These are phyloP conservation scores for Ceratocystis smalleyi DNA, from an alignment of 2,329 filamentous ascomycete genomes.

Conservation along the genomic window DNA sequence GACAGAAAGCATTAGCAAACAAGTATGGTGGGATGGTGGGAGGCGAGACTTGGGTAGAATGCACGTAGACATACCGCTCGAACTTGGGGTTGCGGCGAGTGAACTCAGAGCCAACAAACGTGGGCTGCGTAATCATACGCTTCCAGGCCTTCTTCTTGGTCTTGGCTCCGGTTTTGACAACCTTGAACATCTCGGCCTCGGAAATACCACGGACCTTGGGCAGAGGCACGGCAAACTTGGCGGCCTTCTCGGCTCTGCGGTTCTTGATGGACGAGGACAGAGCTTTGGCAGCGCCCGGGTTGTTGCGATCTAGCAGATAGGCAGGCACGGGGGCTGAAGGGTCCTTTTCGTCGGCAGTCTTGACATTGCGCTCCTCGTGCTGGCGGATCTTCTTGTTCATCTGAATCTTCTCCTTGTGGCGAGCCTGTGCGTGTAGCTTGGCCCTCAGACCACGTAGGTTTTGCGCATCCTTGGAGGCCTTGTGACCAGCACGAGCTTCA, in stretches of 20 bases:
- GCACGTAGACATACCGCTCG: conserved; percentile 28
- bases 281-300: conserved; percentile 47
- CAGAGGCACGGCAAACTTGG: conserved; percentile 79
- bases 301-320: conserved; percentile 77
- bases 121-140: conserved; percentile 44
- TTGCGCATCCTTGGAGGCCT: conserved; percentile 77
- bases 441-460: conserved; percentile 81
- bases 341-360: conserved; percentile 67
- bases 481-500: conserved; percentile 74
- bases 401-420: conserved; percentile 95
- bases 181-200: conserved; percentile 97
- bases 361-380: conserved; percentile 92
- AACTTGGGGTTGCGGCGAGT: conserved; percentile 74
- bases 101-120: conserved; percentile 79
- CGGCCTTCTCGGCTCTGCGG: conserved; percentile 84
- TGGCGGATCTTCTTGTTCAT: conserved; percentile 90
- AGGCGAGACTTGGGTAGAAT: background rate
- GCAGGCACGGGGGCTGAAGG: conserved; percentile 69
- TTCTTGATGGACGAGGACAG: conserved; percentile 83
- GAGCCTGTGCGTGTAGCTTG: conserved; percentile 85
- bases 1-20: conserved; percentile 36
- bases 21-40: background rate
- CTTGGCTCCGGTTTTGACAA: conserved; percentile 92
- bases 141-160: conserved; percentile 72
- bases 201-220: conserved; percentile 87